phyloP scores from a whole-genome alignment of 2,329 filamentous ascomycete genomes.

The Colletotrichum tanaceti region DNA sequence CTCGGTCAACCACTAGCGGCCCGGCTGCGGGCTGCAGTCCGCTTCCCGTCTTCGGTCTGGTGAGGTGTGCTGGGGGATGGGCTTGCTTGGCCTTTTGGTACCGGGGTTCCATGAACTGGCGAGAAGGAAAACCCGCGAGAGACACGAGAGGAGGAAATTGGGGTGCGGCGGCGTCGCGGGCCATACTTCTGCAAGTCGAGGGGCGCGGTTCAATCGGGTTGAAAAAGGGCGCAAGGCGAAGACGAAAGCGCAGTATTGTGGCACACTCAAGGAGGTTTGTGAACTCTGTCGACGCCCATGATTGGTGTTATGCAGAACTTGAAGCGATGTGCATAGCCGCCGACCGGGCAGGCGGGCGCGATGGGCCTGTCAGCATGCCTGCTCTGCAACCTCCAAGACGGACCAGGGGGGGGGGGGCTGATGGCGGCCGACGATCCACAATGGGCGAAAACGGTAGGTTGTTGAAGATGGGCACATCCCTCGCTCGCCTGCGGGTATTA shows the following conservation, averaged over 20 bases:
- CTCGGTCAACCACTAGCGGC: conserved; percentile 17
- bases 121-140: neutral
- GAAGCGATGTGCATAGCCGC: conserved; percentile 41
- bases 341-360: conserved; percentile 32
- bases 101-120: neutral
- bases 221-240: neutral
- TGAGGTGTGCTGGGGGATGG: neutral
- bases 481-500: conserved; percentile 1
- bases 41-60: conserved; percentile 21
- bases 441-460: conserved; percentile 15
- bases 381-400: conserved; percentile 13
- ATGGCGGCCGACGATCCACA: conserved; percentile 31
- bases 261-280: conserved; percentile 21
- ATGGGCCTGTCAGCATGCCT: conserved; percentile 27
- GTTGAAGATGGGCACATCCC: conserved; percentile 22
- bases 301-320: conserved; percentile 37
- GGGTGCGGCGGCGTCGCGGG: neutral
- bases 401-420: conserved; percentile 9
- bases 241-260: neutral
- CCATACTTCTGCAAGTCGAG: conserved; percentile 4
- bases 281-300: conserved; percentile 9
- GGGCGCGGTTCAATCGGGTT: conserved; percentile 8
- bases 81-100: conserved; percentile 1
- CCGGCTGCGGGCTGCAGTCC: conserved; percentile 26
- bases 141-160: neutral